These are phyloP conservation scores for Neobulgaria alba DNA, from an alignment of 2,329 filamentous ascomycete genomes.

Conservation along the genomic window DNA sequence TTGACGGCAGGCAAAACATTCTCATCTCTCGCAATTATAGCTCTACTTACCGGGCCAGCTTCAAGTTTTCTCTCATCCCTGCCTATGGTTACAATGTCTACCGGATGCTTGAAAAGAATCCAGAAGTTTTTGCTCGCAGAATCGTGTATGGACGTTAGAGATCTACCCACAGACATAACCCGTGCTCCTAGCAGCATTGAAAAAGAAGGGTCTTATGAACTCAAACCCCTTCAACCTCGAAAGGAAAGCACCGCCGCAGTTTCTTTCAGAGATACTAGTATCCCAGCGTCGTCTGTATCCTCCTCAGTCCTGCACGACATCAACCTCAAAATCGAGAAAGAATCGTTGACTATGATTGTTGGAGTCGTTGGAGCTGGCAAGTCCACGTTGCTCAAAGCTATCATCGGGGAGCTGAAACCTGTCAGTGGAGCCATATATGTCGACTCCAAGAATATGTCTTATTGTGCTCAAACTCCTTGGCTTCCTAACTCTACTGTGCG, in stretches of 20 bases:
- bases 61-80: constrained; percentile 9
- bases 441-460: constrained; percentile 25
- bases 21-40: constrained; percentile 13
- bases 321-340: constrained; percentile 4
- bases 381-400: constrained; percentile 19
- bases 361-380: constrained; percentile 29
- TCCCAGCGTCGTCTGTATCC: constrained; percentile 2
- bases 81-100: constrained; percentile 9
- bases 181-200: neutral
- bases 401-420: constrained; percentile 20
- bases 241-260: neutral
- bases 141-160: constrained; percentile 2
- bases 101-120: constrained; percentile 12
- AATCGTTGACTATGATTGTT: constrained; percentile 21
- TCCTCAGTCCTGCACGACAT: constrained; percentile 5
- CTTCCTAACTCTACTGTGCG: constrained; percentile 34
- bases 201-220: neutral
- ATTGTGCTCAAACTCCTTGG: constrained; percentile 38
- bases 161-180: neutral
- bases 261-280: constrained; percentile 3
- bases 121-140: constrained; percentile 11
- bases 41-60: constrained; percentile 11
- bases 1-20: constrained; percentile 9
- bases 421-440: constrained; percentile 5
- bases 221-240: neutral